Conservation (phyloP, 2,329 filamentous ascomycete species). For the Ilyonectria sp. region DNA sequence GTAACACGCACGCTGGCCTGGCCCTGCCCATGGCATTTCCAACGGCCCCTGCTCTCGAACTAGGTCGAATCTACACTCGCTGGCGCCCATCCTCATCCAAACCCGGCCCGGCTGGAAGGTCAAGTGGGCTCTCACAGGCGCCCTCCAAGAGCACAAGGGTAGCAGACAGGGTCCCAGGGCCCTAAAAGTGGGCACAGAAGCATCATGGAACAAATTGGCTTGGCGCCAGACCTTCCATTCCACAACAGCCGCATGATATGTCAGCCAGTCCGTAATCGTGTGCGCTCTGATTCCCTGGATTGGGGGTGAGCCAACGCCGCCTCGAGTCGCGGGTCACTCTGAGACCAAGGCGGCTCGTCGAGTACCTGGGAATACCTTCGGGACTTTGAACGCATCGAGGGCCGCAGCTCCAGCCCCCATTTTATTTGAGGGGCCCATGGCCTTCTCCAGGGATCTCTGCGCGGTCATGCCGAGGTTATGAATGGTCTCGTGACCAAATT, state of each 20-base stretch:
- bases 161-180: conserved; percentile 3
- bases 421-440: not conserved
- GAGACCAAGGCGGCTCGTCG: conserved; percentile 12
- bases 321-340: conserved; percentile 29
- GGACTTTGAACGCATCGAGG: not conserved
- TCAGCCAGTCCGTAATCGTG: conserved; percentile 39
- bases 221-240: conserved; percentile 34
- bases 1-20: not conserved
- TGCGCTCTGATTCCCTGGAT: conserved; percentile 39
- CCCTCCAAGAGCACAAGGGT: conserved; percentile 18
- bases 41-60: not conserved
- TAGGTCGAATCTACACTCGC: conserved; percentile 1
- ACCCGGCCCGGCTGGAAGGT: conserved; percentile 25
- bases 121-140: conserved; percentile 26
- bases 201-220: conserved; percentile 41
- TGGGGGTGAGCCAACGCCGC: conserved; percentile 22
- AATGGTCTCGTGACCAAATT: conserved; percentile 28
- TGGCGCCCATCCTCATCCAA: conserved; percentile 15
- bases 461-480: conserved; percentile 16
- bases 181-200: conserved; percentile 34
- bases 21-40: conserved; percentile 5
- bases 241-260: conserved; percentile 36
- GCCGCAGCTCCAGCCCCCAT: not conserved
- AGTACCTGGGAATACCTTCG: not conserved
- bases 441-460: conserved; percentile 14